These are phyloP conservation scores for Globisporangium paroecandrum DNA, from an alignment of 352 stramenopile genomes.

Conservation along the genomic window DNA sequence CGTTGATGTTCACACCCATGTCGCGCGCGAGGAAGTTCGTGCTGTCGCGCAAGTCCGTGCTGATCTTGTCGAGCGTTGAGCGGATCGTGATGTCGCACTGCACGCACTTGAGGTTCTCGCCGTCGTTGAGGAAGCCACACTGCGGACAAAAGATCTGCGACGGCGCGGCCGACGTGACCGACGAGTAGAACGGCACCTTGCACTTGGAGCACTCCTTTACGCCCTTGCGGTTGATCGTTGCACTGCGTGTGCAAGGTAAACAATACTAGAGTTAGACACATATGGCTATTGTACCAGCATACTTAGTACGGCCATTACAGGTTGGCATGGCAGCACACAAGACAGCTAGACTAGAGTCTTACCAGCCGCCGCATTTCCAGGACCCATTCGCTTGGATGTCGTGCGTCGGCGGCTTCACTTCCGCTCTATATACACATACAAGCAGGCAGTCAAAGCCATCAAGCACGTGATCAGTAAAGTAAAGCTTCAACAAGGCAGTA, in stretches of 20 bases:
- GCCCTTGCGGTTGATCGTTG: constrained; percentile 54
- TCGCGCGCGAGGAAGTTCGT: constrained; percentile 78
- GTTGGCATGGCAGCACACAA: no score
- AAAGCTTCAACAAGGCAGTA: neutral
- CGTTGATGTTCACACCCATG: constrained; percentile 82
- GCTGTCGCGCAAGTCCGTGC: constrained; percentile 66
- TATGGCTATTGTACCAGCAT: neutral
- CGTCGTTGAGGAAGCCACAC: constrained; percentile 76
- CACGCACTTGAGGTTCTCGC: constrained; percentile 58
- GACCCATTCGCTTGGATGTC: constrained; percentile 63
- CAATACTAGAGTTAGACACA: neutral
- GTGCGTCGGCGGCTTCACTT: constrained; percentile 63
- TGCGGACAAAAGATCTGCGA: constrained; percentile 76
- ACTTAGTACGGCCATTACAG: no score
- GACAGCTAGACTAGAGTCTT: constrained; percentile 10
- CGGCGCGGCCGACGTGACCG: constrained; percentile 60
- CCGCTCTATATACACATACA: constrained; percentile 24
- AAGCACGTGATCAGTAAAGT: neutral
- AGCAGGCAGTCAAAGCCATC: constrained; percentile 5
- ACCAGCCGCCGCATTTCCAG: constrained; percentile 78
- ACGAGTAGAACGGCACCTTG: constrained; percentile 54
- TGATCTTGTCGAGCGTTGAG: constrained; percentile 74
- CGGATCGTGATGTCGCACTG: constrained; percentile 74
- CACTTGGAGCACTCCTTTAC: constrained; percentile 62
- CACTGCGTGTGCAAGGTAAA: constrained; percentile 21